Evolutionary conservation across 2,329 filamentous ascomycete species (phyloP), one percentile per base, ranked within the genome.

Genomic region (Fusarium brevicatenulatum): DNA sequence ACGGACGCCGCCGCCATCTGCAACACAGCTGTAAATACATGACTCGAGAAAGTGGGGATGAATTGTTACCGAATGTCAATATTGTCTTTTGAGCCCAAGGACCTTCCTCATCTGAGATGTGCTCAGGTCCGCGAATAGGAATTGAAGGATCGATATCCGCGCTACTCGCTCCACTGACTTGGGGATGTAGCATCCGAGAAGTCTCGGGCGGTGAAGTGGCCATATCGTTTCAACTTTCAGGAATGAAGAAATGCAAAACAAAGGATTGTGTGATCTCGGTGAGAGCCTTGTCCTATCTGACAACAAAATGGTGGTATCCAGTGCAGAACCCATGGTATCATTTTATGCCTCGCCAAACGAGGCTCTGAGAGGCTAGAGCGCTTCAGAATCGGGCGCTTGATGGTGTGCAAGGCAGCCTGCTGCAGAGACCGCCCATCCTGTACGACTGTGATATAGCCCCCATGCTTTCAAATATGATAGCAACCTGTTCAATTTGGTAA

Each of bases 171-270:
- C 34, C 21, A 1, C 39, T 32, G 7, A 18, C 23, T 18, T 16
- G 15, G 0, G 4, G 42, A 0, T 58, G 13, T 0, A 28, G 0
- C 0, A 15, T n/a, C 9, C 1, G 7, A 37, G 42, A 43, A 4
- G 2, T 19, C 0, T 34, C 53, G 3, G 53, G 16, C 0, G 23
- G 0, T 0, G 39, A 1, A 12, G 12, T 34, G 2, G 11, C 11
- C 37, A 39, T 39, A 5, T 21, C 18, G 37, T 18, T 39, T 39
- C 18, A 7, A 39, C 37, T 39, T 19, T 11, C 18, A 10, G 37
- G 25, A 15, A 46, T 8, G 7, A 19, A 21, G 43, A 28, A 15
- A n/a, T 46, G 18, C 37, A 19, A 39, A 39, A 39, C 18, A 21
- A 39, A 39, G 18, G 37, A 39, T 39, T 39, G 9, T 39, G 44